Base-by-base conservation (phyloP, 768 basidiomycete genomes). In the Suillus ampliporus region DNA sequence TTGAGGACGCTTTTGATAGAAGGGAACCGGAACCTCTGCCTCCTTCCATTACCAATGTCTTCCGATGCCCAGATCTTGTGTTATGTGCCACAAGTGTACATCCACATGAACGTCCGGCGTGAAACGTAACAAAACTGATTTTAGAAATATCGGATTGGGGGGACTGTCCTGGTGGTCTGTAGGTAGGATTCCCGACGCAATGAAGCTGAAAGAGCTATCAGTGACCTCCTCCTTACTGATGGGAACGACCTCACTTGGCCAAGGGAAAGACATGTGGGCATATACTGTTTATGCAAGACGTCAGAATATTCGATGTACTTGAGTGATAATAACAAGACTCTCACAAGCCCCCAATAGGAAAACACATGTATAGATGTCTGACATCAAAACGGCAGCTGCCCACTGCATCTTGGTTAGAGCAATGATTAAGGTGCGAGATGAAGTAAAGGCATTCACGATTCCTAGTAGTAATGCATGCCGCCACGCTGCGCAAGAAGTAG, bases 171-270 rank as follows among this genome's bases (percentile, higher is more conserved):
- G n/a, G 53, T 26, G 57, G 52, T 26, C n/a, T 34, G 13, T 35
- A 76, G 62, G 41, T 73, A 76, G 21, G 74, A 76, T 21, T 67
- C 66, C 23, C 69, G 74, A 44, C n/a, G 73, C 69, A 64, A 74
- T 62, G 6, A 71, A 58, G n/a, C 74, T 74, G 40, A 34, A 5
- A 0, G 14, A 41, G 1, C 52, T 44, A 10, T 70, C 37, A 65
- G 43, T 28, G 11, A n/a, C 5, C 2, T 28, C 28, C n/a, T 31
- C 0, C 35, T 21, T 38, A 35, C 5, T n/a, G 2, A 40, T 26
- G 15, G 4, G 10, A 41, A 60, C 2, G 26, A 57, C 73, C n/a
- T 57, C 17, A 74, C 73, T 74, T 74, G 15, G 73, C 61, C 66
- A 74, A n/a, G n/a, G n/a, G n/a, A 72, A 2, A 74, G 59, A 38